Evolutionary conservation across 2,329 filamentous ascomycete species (phyloP).

Genomic region (Colletotrichum orbiculare): DNA sequence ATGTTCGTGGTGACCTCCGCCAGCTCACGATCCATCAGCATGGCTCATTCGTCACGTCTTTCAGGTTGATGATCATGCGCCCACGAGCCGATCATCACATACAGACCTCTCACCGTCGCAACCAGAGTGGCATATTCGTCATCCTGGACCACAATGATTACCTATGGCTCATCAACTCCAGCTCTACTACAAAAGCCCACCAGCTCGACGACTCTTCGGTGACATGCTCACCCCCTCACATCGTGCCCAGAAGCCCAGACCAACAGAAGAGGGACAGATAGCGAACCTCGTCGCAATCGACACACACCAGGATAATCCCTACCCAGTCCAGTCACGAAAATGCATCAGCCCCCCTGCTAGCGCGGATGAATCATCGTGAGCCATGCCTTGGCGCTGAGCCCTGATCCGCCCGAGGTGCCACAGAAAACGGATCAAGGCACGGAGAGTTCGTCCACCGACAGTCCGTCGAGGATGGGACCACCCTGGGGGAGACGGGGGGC

Average conservation of each 20-base stretch:
- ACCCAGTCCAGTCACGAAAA: background rate
- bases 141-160: conserved; percentile 5
- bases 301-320: background rate
- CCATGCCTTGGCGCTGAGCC: conserved; percentile 17
- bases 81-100: background rate
- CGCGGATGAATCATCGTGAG: conserved; percentile 36
- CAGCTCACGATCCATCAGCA: background rate
- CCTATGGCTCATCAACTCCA: background rate
- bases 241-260: background rate
- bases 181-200: background rate
- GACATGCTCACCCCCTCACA: background rate
- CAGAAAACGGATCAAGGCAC: conserved; percentile 1
- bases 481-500: conserved; percentile 5
- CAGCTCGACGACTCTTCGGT: background rate
- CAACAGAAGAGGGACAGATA: background rate
- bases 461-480: background rate
- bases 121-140: background rate
- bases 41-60: conserved; percentile 11
- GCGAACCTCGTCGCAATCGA: background rate
- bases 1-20: background rate
- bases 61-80: background rate
- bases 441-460: conserved; percentile 21
- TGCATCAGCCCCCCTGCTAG: conserved; percentile 18
- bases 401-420: conserved; percentile 9
- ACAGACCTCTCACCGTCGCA: background rate